These are phyloP conservation scores for Lasiodiplodia gonubiensis DNA, from an alignment of 2,329 filamentous ascomycete genomes.

Conservation along the genomic window DNA sequence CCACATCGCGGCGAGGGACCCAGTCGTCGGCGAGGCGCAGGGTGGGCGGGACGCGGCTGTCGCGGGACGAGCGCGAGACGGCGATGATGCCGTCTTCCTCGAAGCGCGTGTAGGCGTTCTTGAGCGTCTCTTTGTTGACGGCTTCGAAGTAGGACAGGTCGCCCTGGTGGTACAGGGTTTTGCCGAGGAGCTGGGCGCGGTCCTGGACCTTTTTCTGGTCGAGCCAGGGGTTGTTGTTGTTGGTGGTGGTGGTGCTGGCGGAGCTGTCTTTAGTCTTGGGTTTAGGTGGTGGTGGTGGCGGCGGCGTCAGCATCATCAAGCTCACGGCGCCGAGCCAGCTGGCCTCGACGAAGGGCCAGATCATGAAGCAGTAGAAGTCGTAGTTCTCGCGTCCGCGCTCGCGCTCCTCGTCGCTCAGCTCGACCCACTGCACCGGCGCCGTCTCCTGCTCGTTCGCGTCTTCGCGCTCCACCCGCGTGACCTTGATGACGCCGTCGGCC, in stretches of 20 bases:
- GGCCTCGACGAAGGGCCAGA: slow-evolving; percentile 98
- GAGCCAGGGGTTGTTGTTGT: not conserved
- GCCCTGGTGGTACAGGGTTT: slow-evolving; percentile 96
- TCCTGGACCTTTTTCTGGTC: not conserved
- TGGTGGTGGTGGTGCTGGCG: not conserved
- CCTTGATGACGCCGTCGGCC: slow-evolving; percentile 74
- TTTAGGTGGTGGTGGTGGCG: slow-evolving; percentile 40
- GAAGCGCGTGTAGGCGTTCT: slow-evolving; percentile 88
- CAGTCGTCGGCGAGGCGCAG: slow-evolving; percentile 76
- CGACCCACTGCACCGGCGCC: slow-evolving; percentile 67
- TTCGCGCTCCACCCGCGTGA: slow-evolving; percentile 52
- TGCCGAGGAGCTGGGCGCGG: slow-evolving; percentile 69
- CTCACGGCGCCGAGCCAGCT: slow-evolving; percentile 90
- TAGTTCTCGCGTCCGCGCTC: slow-evolving; percentile 87
- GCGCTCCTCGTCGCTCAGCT: slow-evolving; percentile 77
- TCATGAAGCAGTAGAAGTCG: slow-evolving; percentile 97
- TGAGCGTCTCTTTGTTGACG: slow-evolving; percentile 96
- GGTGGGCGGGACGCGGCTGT: slow-evolving; percentile 64
- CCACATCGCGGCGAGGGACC: slow-evolving; percentile 69
- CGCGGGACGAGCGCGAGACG: slow-evolving; percentile 68
- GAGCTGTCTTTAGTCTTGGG: too few relatives aligned
- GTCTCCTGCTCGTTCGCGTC: slow-evolving; percentile 36
- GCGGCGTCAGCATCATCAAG: slow-evolving; percentile 83
- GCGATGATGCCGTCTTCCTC: slow-evolving; percentile 89
- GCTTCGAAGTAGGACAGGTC: slow-evolving; percentile 97